phyloP scores from a whole-genome alignment of 257 asterid species.

The Echium plantagineum region DNA sequence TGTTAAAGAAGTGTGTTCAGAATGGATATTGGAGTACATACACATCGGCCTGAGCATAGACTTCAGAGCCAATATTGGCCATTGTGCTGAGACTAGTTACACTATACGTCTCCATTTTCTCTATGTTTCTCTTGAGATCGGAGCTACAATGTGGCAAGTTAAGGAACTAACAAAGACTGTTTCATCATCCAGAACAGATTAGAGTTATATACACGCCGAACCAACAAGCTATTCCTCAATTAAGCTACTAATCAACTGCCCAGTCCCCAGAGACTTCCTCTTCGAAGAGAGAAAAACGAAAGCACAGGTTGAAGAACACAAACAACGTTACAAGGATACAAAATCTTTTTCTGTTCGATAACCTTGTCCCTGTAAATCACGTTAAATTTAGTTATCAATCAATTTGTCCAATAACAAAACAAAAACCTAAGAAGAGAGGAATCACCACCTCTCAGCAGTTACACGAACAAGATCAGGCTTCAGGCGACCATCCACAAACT shows the following conservation, averaged over 20 bases:
- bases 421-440: neutral
- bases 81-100: constrained; percentile 63
- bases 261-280: too few species aligned
- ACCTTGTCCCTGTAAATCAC: constrained; percentile 71
- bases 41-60: constrained; percentile 87
- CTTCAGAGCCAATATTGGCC: constrained; percentile 89
- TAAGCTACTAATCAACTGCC: too few species aligned
- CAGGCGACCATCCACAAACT: constrained; percentile 64
- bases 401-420: neutral
- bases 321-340: constrained; percentile 54
- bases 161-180: constrained; percentile 32
- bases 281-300: too few species aligned
- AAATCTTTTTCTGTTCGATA: constrained; percentile 69
- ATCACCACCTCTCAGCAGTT: constrained; percentile 78
- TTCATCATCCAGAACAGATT: neutral
- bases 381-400: too few species aligned
- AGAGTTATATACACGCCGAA: neutral
- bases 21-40: constrained; percentile 20
- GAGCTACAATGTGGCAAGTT: constrained; percentile 41
- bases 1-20: neutral
- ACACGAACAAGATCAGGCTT: constrained; percentile 86
- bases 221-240: neutral
- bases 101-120: constrained; percentile 71
- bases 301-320: neutral
- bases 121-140: constrained; percentile 69